Evolutionary conservation across 306 rosid genomes (phyloP).

Genomic region (Medicago truncatula): DNA sequence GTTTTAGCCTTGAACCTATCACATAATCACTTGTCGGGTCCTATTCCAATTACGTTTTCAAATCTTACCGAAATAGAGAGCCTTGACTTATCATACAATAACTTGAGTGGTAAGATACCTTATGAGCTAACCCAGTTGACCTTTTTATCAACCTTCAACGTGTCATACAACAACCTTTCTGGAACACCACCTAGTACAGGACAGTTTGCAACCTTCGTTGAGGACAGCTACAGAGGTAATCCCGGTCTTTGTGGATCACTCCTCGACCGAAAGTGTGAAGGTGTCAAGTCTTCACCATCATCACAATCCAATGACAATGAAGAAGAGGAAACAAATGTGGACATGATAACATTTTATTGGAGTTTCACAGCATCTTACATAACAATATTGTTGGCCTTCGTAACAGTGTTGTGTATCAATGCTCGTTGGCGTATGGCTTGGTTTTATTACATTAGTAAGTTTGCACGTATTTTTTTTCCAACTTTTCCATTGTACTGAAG

Average conservation of each 20-base stretch:
- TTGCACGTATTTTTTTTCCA: no score
- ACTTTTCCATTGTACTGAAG: no score
- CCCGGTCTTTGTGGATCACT: neutral
- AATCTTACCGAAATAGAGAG: neutral
- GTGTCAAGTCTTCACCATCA: neutral
- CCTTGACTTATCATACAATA: neutral
- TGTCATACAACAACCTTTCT: neutral
- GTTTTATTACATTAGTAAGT: no score
- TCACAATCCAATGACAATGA: neutral
- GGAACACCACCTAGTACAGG: neutral
- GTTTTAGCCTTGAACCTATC: no score
- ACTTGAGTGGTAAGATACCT: conserved; percentile 1
- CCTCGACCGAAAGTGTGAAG: neutral
- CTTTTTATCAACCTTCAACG: neutral
- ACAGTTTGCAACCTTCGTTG: neutral
- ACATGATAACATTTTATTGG: neutral
- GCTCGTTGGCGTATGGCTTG: neutral
- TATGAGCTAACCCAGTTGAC: neutral
- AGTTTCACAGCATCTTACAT: neutral
- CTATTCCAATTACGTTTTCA: neutral
- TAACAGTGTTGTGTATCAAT: neutral
- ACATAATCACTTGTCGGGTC: no score
- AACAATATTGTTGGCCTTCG: neutral
- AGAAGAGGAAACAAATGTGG: neutral
- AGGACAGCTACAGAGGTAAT: neutral